Percentiles rank a stretch among this genome's conserved stretches.
Conservation (phyloP, 371 early-diverging fungal species). For the Batkoa obscura region DNA sequence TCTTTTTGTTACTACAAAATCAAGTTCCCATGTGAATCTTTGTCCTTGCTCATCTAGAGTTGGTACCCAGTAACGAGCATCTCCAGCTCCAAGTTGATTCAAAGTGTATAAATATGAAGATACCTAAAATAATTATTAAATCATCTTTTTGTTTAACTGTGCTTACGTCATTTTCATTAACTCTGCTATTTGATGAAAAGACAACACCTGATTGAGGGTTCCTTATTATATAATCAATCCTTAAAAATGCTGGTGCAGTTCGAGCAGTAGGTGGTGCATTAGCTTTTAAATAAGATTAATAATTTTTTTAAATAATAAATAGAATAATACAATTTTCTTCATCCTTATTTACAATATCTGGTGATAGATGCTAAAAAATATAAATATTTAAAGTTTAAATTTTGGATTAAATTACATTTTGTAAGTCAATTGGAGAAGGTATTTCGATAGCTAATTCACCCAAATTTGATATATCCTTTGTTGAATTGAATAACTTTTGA, state of each 20-base stretch:
- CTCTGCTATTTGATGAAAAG: constrained; percentile 33
- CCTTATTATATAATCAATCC: constrained; percentile 26
- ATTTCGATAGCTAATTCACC: not conserved
- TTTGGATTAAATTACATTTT: not conserved
- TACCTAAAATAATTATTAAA: constrained; percentile 16
- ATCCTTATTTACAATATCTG: not conserved
- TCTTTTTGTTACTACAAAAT: constrained; percentile 21
- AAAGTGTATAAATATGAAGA: constrained; percentile 55
- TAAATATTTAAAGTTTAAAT: not conserved
- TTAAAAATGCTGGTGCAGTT: constrained; percentile 12
- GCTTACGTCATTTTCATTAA: constrained; percentile 31
- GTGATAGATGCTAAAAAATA: not conserved
- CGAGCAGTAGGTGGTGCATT: not conserved
- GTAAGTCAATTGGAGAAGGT: not conserved
- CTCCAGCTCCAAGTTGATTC: constrained; percentile 51
- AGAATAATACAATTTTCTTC: not conserved
- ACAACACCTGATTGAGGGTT: constrained; percentile 28
- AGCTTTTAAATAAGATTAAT: constrained; percentile 7
- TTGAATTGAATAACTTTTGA: not conserved
- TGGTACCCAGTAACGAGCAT: constrained; percentile 72
- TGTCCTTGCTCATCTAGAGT: constrained; percentile 59
- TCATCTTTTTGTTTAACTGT: constrained; percentile 6
- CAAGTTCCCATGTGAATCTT: constrained; percentile 72
- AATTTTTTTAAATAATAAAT: no score
- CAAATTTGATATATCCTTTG: not conserved